Conservation (phyloP, 2,329 filamentous ascomycete species). For the Hypoxylon sp. region DNA sequence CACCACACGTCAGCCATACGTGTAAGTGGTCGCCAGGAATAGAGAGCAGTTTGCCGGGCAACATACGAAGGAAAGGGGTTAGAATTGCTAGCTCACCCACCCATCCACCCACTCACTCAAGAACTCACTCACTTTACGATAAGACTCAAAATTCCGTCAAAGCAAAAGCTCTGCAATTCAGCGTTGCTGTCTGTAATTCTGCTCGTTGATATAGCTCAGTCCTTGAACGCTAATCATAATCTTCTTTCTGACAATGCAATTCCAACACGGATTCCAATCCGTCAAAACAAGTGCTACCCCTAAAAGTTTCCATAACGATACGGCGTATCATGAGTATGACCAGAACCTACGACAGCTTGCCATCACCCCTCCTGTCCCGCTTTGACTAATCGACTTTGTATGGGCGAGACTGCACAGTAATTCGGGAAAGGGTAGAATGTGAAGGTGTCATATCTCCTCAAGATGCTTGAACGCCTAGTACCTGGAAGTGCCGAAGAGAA, state of each 20-base stretch:
- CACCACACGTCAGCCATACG: background rate
- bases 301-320: constrained; percentile 14
- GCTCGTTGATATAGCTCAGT: constrained; percentile 23
- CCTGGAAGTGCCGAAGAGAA: constrained; percentile 26
- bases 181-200: constrained; percentile 21
- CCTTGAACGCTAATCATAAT: constrained; percentile 29
- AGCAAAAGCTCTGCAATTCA: constrained; percentile 20
- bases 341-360: constrained; percentile 6
- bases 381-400: background rate
- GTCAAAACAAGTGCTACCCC: background rate
- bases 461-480: constrained; percentile 20
- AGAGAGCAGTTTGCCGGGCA: background rate
- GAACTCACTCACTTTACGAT: background rate
- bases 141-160: background rate
- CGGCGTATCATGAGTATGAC: constrained; percentile 15
- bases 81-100: background rate
- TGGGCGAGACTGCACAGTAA: background rate
- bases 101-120: background rate
- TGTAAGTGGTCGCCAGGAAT: background rate
- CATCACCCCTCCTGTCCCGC: constrained; percentile 1
- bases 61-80: background rate
- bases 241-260: constrained; percentile 21
- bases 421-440: background rate
- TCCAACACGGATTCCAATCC: constrained; percentile 12
- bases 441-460: constrained; percentile 21